These are phyloP conservation scores for Neospora caninum DNA, from an alignment of 169 alveolate species.

Conservation along the genomic window DNA sequence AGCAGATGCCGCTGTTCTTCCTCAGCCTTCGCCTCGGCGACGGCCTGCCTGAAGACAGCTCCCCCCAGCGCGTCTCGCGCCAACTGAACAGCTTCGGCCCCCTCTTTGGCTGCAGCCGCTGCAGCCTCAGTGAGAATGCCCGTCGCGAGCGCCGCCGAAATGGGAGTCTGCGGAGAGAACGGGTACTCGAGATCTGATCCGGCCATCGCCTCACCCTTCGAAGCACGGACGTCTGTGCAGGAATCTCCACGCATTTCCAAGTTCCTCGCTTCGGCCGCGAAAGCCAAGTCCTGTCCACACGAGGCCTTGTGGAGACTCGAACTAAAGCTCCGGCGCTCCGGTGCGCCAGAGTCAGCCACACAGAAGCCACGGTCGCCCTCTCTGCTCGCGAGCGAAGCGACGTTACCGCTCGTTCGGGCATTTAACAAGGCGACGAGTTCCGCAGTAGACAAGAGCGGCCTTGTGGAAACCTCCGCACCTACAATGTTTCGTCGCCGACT, in stretches of 20 bases:
- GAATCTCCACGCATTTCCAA: neutral
- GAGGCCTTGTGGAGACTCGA: neutral
- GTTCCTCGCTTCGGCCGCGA: neutral
- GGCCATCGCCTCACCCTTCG: neutral
- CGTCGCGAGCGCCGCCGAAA: neutral
- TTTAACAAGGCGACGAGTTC: slow-evolving; percentile 5
- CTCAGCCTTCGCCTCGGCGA: neutral
- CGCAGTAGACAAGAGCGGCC: slow-evolving; percentile 16
- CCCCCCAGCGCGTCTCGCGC: slow-evolving; percentile 24
- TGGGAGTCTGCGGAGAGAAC: neutral
- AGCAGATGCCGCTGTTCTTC: neutral
- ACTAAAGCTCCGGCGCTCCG: neutral
- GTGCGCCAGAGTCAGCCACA: neutral
- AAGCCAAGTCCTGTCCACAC: neutral
- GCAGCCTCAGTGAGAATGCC: neutral
- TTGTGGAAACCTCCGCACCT: neutral
- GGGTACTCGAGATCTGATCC: neutral
- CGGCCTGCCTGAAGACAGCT: neutral
- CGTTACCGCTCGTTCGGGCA: neutral
- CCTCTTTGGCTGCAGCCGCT: neutral
- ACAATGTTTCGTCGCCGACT: neutral
- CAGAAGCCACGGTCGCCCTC: neutral
- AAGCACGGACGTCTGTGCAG: neutral
- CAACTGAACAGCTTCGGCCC: neutral
- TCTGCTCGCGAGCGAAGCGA: neutral